phyloP scores from a whole-genome alignment of 2,329 filamentous ascomycete species.

The Trichoderma sp. region DNA sequence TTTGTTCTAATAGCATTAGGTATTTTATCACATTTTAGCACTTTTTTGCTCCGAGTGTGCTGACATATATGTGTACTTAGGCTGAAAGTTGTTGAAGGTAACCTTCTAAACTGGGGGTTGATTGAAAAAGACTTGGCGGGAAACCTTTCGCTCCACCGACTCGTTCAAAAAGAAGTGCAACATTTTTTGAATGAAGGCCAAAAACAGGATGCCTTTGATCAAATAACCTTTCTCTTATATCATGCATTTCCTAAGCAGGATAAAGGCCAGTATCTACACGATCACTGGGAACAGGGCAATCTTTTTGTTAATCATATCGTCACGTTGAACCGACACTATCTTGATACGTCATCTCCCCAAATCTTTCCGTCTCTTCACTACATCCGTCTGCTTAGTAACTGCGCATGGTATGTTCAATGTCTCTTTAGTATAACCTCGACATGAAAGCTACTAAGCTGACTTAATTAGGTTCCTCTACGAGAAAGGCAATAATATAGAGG shows the following conservation, averaged over 20 bases:
- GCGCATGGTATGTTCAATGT: background rate
- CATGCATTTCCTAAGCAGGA: background rate
- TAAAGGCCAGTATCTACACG: background rate
- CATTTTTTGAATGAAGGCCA: background rate
- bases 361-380: background rate
- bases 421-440: too few relatives aligned
- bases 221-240: background rate
- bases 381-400: background rate
- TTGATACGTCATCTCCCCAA: background rate
- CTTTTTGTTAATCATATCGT: background rate
- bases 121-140: too few relatives aligned
- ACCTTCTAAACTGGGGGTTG: too few relatives aligned
- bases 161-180: background rate
- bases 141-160: too few relatives aligned
- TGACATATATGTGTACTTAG: too few relatives aligned
- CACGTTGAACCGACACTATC: background rate
- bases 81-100: too few relatives aligned
- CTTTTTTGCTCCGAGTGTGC: too few relatives aligned
- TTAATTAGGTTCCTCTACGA: background rate
- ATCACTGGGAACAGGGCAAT: background rate
- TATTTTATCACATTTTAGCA: too few relatives aligned
- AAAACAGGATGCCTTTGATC: background rate
- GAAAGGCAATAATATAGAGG: background rate
- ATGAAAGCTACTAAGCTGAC: too few relatives aligned
- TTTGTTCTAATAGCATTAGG: too few relatives aligned